Evolutionary conservation across 108 stramenopile genomes (phyloP).

Genomic region (Poteriospumella lacustris): DNA sequence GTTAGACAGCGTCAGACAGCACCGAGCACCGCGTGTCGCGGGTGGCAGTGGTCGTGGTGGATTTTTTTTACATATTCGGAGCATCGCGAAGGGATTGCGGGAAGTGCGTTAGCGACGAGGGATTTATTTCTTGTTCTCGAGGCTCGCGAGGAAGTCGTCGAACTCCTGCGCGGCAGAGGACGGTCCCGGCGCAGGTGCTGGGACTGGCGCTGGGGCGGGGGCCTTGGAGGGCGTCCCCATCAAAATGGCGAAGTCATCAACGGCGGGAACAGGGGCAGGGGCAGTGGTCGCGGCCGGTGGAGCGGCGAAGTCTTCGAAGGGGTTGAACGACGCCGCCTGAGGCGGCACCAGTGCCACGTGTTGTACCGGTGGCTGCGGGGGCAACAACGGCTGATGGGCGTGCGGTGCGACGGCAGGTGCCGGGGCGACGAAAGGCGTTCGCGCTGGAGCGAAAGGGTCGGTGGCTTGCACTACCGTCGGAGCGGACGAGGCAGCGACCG

Average conservation of each 20-base stretch:
- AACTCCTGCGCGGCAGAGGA: not conserved
- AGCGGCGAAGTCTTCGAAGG: not conserved
- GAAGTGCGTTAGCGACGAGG: too few species aligned
- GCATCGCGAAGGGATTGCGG: too few species aligned
- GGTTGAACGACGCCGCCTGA: not conserved
- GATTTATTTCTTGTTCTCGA: slow-evolving; percentile 9
- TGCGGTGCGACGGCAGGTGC: not conserved
- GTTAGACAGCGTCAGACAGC: too few species aligned
- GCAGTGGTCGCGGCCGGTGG: not conserved
- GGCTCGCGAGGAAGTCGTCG: not conserved
- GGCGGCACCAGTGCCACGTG: not conserved
- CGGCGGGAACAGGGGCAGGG: not conserved
- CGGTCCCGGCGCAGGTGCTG: not conserved
- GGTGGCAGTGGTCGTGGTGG: too few species aligned
- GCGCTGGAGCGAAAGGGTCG: not conserved
- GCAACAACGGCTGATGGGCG: not conserved
- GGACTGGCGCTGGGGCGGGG: not conserved
- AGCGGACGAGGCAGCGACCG: not conserved
- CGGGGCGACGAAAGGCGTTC: too few species aligned
- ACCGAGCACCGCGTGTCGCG: too few species aligned
- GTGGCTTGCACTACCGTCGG: not conserved
- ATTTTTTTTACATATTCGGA: too few species aligned
- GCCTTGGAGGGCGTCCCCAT: not conserved
- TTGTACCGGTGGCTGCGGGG: not conserved
- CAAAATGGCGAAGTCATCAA: not conserved